Evolutionary conservation across 177 flowering plant species (phyloP).

Genomic region (Vitis hybrid): DNA sequence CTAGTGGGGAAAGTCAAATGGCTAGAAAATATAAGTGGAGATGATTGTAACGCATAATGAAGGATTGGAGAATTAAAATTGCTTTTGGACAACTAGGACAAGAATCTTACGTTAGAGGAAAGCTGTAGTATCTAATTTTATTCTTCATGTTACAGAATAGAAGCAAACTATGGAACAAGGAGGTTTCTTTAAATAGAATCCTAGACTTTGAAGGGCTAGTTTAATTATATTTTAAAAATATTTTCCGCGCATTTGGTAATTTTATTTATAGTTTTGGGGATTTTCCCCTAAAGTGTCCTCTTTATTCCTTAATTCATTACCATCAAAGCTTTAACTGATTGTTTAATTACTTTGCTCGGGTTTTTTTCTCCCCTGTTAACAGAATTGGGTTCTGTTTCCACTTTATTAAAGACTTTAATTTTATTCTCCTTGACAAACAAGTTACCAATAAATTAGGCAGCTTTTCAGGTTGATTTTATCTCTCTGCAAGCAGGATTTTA

Average conservation of each 20-base stretch:
- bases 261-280: background rate
- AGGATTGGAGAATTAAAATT: too few species aligned
- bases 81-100: too few species aligned
- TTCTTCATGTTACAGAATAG: background rate
- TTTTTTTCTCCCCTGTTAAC: background rate
- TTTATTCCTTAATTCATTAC: background rate
- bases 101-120: background rate
- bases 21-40: too few species aligned
- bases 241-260: background rate
- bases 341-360: background rate
- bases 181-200: background rate
- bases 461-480: background rate
- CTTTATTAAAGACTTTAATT: too few species aligned
- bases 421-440: background rate
- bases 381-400: background rate
- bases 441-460: background rate
- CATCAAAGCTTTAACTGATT: background rate
- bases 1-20: too few species aligned
- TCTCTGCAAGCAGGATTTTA: background rate
- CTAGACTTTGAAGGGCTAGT: background rate
- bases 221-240: background rate
- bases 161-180: background rate
- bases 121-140: background rate
- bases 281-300: background rate
- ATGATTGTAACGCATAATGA: too few species aligned